A percentile compares a stretch with the other conserved stretches of the same genome.
Conservation (phyloP, 441 rosid species). For the Corymbia citriodora region DNA sequence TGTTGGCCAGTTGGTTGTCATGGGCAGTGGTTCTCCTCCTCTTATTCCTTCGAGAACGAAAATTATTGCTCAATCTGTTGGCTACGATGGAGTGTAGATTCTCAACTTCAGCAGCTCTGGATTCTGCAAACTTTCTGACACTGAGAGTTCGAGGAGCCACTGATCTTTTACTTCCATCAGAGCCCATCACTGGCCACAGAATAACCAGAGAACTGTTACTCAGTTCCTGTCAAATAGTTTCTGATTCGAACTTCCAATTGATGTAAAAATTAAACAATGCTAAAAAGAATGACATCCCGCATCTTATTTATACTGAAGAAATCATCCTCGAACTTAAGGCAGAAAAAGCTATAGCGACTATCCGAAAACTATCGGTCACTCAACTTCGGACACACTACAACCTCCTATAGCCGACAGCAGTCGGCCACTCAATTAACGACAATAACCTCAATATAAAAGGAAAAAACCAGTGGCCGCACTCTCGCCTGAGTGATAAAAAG, state of each 20-base stretch:
- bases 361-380: neutral
- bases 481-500: neutral
- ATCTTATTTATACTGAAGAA: neutral
- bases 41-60: slow-evolving; percentile 61
- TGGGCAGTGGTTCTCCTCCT: slow-evolving; percentile 78
- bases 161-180: slow-evolving; percentile 30
- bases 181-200: slow-evolving; percentile 13
- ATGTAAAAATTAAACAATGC: neutral
- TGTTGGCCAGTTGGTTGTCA: slow-evolving; percentile 44
- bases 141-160: slow-evolving; percentile 51
- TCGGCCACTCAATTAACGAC: neutral
- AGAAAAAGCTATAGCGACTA: neutral
- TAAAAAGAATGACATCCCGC: neutral
- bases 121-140: slow-evolving; percentile 60
- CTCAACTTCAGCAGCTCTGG: slow-evolving; percentile 67
- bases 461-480: neutral
- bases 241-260: neutral
- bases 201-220: neutral
- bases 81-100: slow-evolving; percentile 59
- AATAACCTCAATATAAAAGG: neutral
- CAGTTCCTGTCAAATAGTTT: neutral
- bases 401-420: neutral
- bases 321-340: neutral
- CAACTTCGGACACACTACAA: neutral
- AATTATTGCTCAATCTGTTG: slow-evolving; percentile 50